Evolutionary conservation across 1,139 yeast species (phyloP).

Genomic region (Yamadazyma kanchanaburiensis): DNA sequence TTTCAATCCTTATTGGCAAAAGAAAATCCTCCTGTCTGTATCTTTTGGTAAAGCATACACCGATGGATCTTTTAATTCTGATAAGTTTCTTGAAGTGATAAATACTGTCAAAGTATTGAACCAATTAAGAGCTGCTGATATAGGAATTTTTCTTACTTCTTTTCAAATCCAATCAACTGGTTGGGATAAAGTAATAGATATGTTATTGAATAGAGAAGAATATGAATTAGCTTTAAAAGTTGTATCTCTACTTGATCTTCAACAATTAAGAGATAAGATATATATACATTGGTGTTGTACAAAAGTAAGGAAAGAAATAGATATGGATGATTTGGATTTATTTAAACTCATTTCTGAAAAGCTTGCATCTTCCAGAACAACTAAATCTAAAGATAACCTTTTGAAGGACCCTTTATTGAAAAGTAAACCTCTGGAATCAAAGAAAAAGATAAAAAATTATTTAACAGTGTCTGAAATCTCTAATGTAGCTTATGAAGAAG

Average conservation of each 20-base stretch:
- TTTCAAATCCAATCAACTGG: slow-evolving; percentile 52
- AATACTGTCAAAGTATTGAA: slow-evolving; percentile 66
- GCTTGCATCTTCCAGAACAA: slow-evolving; percentile 24
- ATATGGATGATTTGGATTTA: slow-evolving; percentile 57
- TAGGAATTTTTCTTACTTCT: slow-evolving; percentile 69
- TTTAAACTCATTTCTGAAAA: slow-evolving; percentile 48
- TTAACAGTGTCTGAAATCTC: slow-evolving; percentile 66
- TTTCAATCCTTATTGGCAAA: slow-evolving; percentile 75
- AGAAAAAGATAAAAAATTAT: slow-evolving; percentile 19
- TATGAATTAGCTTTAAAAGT: slow-evolving; percentile 66
- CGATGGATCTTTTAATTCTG: slow-evolving; percentile 44
- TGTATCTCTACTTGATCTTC: slow-evolving; percentile 46
- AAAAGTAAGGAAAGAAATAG: slow-evolving; percentile 56
- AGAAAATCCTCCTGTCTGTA: slow-evolving; percentile 74
- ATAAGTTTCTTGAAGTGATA: slow-evolving; percentile 58
- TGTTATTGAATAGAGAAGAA: slow-evolving; percentile 58
- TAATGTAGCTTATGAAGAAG: slow-evolving; percentile 76
- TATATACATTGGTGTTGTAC: slow-evolving; percentile 81
- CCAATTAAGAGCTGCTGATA: slow-evolving; percentile 56
- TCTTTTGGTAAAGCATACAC: slow-evolving; percentile 79
- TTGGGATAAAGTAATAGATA: slow-evolving; percentile 51
- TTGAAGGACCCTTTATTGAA: too few relatives aligned
- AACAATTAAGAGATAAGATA: slow-evolving; percentile 49
- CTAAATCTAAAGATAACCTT: slow-evolving; percentile 5
- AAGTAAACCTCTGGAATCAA: too few relatives aligned